Evolutionary conservation across 148 eudicot species (phyloP).

Genomic region (Rhododendron henanense): DNA sequence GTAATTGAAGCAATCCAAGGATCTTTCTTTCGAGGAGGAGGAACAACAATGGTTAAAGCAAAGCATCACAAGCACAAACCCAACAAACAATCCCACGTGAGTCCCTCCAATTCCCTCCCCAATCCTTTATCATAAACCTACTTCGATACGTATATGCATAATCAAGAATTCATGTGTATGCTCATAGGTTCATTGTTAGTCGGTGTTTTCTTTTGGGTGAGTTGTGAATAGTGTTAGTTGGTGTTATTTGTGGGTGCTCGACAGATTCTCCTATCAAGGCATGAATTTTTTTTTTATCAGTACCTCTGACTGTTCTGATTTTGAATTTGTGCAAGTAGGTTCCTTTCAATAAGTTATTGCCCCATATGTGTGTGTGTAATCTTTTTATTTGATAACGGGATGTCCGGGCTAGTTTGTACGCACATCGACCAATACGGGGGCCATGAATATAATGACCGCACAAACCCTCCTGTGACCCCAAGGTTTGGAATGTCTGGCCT

Average conservation of each 20-base stretch:
- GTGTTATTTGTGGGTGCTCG: not conserved
- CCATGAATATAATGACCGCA: too few species aligned
- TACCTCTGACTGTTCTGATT: not conserved
- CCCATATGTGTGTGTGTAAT: not conserved
- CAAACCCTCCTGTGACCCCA: too few species aligned
- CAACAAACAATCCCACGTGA: slow-evolving; percentile 45
- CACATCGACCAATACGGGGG: too few species aligned
- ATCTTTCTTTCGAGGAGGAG: not conserved
- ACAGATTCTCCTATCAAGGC: not conserved
- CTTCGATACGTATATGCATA: not conserved
- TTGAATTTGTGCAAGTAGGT: not conserved
- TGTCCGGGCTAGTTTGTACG: too few species aligned
- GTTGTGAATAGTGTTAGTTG: not conserved
- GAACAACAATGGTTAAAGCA: slow-evolving; percentile 54
- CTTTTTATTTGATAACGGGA: too few species aligned
- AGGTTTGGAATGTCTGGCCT: too few species aligned
- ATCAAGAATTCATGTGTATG: not conserved
- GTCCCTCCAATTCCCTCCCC: not conserved
- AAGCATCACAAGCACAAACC: slow-evolving; percentile 73
- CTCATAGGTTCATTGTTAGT: not conserved
- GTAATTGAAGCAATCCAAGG: not conserved
- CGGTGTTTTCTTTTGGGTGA: not conserved
- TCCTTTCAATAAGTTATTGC: not conserved
- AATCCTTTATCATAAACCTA: not conserved
- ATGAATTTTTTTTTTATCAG: not conserved